Evolutionary conservation across 805 yeast genomes (phyloP), one percentile per base, ranked within the genome.

Genomic region (Maudiozyma turicensis): DNA sequence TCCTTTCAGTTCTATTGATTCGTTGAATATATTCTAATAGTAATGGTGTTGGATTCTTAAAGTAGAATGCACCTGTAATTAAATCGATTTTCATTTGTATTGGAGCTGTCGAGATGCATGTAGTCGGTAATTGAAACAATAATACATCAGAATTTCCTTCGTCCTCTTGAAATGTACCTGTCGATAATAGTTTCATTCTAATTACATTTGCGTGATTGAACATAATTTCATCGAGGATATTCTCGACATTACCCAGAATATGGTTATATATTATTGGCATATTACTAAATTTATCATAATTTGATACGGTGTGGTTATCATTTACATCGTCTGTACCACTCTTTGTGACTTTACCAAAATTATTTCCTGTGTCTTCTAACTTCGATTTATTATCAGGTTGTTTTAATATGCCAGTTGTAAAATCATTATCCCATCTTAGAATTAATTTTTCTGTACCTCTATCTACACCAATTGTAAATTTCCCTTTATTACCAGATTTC

Each of bases 191-290:
- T 32, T 61, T 63, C 6, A 63, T 53, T 49, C 63, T 60, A 20
- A 66, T 60, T 10, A 66, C 52, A 47, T 61, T 64, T 1, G 68
- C 53, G 49, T 66, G 70, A 42, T 65, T 65, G 47, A 62, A 65
- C 58, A 64, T 65, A 20, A 64, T 65, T 44, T 65, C 67, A 46
- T 64, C 64, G 8, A 66, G 46, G n/a, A 64, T 59, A 37, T 56
- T 54, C 46, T 63, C 67, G 34, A 65, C 47, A 50, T 65, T 64
- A 28, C 53, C 54, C 40, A 62, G 45, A 31, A 62, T 53, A 45
- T 58, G 55, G 13, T 52, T 50, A 48, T 65, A 59, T 28, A 54
- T 51, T n/a, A 54, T 50, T 8, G 60, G 58, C 45, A 61, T 56
- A 8, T 38, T 30, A 6, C 37, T 46, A 26, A 42, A 42, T 31